Base-by-base conservation (phyloP, 768 basidiomycete genomes). In the Hygrocybe coccinea region DNA sequence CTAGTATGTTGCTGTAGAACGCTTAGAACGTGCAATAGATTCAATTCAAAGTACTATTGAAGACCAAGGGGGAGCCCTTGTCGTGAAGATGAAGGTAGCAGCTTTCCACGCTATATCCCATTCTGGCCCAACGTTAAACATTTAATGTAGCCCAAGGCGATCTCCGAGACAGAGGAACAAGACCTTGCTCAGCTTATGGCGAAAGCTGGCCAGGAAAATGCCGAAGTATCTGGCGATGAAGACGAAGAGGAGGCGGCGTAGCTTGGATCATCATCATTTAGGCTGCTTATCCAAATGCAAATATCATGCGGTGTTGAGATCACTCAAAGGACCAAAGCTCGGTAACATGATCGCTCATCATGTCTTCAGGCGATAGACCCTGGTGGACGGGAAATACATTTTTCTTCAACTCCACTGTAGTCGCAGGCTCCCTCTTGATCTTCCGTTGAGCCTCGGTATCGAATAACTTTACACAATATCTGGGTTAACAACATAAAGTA, bases 111-210 rank as follows among this genome's bases (percentile, higher is more conserved):
- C 39, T 46, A 17, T 39, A n/a, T 8, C 10, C 19, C 36, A 19
- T 29, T 22, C 21, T 36, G 10, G 21, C 14, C 33, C 55, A 10
- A 38, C 22, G 50, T 49, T 57, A 17, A 10, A 11, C 2, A n/a
- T 43, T 22, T 17, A 3, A 1, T 59, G 29, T 62, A 97, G 93
- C 97, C 97, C 57, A 98, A 98, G 79, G 93, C 95, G 2, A 89
- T 99, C 36, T 94, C 91, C 22, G 97, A 97, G 70, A 91, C 90
- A 4, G 97, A 99, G 74, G 97, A 99, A 70, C 89, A 93, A 61
- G 97, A 97, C 68, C 82, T 99, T 59, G 95, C 93, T 1, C 89
- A 93, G 60, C 87, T 97, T 64, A 97, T 99, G 95, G 91, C 89
- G 37, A 90, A 92, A 70, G 94, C 88, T 17, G 88, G 88, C 56